Evolutionary conservation across 2,329 filamentous ascomycete genomes (phyloP), one percentile per base, ranked within the genome.

Genomic region (Byssoonygena ceratinophila): DNA sequence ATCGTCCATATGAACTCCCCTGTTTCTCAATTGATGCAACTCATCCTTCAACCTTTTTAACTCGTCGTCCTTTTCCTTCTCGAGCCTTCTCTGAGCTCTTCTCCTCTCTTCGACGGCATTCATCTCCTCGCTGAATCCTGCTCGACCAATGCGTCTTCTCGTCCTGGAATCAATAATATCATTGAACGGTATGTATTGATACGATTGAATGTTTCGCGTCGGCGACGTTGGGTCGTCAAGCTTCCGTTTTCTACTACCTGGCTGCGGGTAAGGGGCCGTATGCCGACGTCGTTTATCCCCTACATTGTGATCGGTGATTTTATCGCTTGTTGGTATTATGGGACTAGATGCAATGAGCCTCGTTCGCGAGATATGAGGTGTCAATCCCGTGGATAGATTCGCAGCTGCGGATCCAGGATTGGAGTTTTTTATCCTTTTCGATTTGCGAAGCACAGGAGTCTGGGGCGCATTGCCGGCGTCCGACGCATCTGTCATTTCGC

Each of bases 71-170:
- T 65, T 65, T 37, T 63, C 58, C 31, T 60, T 61, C 14, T 60
- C 53, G 37, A 60, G 45, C 29, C 58, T 59, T 14, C 46, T 54
- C 18, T 62, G 59, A 11, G 55, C 59, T 20, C 65, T 66, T 54
- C 67, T 70, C 51, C 71, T 71, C 4, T 66, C 65, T 36, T 73
- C 64, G 34, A 71, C 65, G 22, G 64, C 60, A 56, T 74, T 73
- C 53, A 73, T 68, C 54, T 74, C 72, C 54, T 74, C 68, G 52
- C 72, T 75, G 44, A 76, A 58, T 3, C 73, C 69, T 48, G 69
- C 64, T 11, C 74, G 67, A 29, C 65, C 61, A 41, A 76, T 69
- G 31, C 71, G 67, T 34, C 74, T 64, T 55, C 69, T 68, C 1
- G 68, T 68, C 18, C 74, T 63, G 4, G 62, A 58, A 47, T 74